These are phyloP conservation scores for Trichoderma virens DNA, from an alignment of 495 filamentous ascomycete genomes.

Conservation along the genomic window DNA sequence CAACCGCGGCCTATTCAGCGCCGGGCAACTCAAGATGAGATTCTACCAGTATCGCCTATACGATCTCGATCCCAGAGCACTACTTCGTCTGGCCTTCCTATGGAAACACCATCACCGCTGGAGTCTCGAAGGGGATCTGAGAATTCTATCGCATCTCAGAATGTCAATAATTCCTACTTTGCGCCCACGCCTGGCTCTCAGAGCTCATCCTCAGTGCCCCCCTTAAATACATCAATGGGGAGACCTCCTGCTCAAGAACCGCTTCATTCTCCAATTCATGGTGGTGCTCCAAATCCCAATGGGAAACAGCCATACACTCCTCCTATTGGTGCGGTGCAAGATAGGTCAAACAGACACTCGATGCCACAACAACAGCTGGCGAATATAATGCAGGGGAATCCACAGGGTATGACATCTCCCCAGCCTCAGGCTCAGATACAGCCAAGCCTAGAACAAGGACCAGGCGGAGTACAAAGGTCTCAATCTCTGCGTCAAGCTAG, in stretches of 20 bases:
- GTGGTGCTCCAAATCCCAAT: background rate
- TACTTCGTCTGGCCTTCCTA: background rate
- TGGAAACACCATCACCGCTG: background rate
- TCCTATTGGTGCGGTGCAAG: background rate
- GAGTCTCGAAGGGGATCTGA: background rate
- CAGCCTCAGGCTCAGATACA: background rate
- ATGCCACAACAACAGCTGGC: background rate
- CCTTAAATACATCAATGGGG: background rate
- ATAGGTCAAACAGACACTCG: background rate
- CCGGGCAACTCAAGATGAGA: background rate
- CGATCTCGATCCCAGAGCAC: background rate
- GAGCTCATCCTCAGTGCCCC: background rate
- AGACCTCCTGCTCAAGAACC: background rate
- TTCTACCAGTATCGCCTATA: background rate
- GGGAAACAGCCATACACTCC: background rate
- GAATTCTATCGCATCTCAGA: background rate
- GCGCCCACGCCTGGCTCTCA: background rate
- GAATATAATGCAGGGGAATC: background rate
- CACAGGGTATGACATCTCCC: background rate
- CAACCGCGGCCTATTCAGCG: slow-evolving; percentile 1
- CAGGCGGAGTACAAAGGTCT: background rate
- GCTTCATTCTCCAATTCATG: background rate
- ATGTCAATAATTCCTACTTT: background rate
- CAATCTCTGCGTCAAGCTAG: background rate
- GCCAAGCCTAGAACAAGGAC: background rate